A percentile compares a stretch with the other conserved stretches of the same genome.
Evolutionary conservation across 352 stramenopile species (phyloP).

Genomic region (Globisporangium apiculatum): DNA sequence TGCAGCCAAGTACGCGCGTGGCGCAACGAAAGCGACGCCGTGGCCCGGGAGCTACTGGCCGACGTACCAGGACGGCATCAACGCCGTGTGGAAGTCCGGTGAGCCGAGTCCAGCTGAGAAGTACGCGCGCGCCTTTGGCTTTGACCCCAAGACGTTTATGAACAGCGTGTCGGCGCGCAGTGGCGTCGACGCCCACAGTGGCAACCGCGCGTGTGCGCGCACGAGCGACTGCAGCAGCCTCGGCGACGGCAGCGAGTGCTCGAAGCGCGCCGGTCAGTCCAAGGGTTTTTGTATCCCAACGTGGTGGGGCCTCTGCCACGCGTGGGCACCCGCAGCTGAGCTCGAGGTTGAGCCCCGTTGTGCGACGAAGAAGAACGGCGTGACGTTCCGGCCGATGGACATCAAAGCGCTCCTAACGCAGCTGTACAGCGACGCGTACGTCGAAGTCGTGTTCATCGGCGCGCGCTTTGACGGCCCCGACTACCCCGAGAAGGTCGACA

Average conservation of each 20-base stretch:
- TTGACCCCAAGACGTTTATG: constrained; percentile 17
- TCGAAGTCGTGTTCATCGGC: constrained; percentile 32
- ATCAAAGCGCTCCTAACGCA: constrained; percentile 41
- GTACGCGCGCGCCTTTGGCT: constrained; percentile 17
- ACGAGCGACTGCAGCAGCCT: constrained; percentile 8
- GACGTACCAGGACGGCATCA: constrained; percentile 52
- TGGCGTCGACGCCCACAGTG: constrained; percentile 11
- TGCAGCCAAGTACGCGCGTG: constrained; percentile 17
- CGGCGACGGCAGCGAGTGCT: constrained; percentile 23
- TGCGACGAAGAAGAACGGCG: constrained; percentile 30
- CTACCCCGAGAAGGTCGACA: constrained; percentile 15
- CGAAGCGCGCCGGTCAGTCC: constrained; percentile 17
- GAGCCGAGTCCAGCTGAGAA: constrained; percentile 19
- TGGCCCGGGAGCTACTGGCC: constrained; percentile 57
- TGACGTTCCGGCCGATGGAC: constrained; percentile 43
- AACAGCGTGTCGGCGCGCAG: constrained; percentile 14
- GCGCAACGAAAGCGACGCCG: constrained; percentile 11
- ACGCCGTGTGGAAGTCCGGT: constrained; percentile 23
- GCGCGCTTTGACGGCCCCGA: constrained; percentile 26
- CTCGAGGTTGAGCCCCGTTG: constrained; percentile 35
- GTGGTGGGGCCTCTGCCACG: constrained; percentile 50
- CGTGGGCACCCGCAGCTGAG: constrained; percentile 31
- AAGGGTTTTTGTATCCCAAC: constrained; percentile 34
- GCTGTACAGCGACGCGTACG: constrained; percentile 26
- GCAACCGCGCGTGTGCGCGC: constrained; percentile 1